These are phyloP conservation scores for Tylopilus sp. DNA, from an alignment of 1,284 basidiomycete species.

Conservation along the genomic window DNA sequence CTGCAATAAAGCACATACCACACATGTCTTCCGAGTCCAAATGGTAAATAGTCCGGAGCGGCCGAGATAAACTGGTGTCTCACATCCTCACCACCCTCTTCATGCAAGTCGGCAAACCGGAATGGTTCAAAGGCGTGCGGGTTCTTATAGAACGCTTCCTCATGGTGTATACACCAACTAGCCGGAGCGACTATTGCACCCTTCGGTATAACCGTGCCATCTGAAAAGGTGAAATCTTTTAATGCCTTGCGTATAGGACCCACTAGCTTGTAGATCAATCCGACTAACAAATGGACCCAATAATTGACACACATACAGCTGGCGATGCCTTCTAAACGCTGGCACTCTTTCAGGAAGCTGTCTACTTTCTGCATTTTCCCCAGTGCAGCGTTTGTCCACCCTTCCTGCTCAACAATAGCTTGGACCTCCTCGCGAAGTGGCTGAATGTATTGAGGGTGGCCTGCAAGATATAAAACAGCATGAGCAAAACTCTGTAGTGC, in stretches of 20 bases:
- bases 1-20: slow-evolving; percentile 17
- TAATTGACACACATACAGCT: slow-evolving; percentile 33
- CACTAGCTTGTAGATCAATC: slow-evolving; percentile 32
- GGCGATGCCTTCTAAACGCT: slow-evolving; percentile 45
- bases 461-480: slow-evolving; percentile 49
- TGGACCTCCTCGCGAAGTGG: slow-evolving; percentile 59
- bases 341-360: slow-evolving; percentile 59
- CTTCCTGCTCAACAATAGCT: slow-evolving; percentile 46
- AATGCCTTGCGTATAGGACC: slow-evolving; percentile 45
- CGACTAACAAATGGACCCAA: not conserved
- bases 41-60: slow-evolving; percentile 25
- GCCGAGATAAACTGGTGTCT: slow-evolving; percentile 33
- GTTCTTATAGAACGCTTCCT: slow-evolving; percentile 38
- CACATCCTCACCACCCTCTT: slow-evolving; percentile 18
- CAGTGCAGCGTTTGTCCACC: slow-evolving; percentile 57
- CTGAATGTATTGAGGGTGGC: slow-evolving; percentile 49
- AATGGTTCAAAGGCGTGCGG: slow-evolving; percentile 45
- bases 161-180: slow-evolving; percentile 35
- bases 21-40: slow-evolving; percentile 30
- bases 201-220: slow-evolving; percentile 53
- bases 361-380: slow-evolving; percentile 57
- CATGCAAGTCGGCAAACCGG: slow-evolving; percentile 40
- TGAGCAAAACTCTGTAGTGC: slow-evolving; percentile 43
- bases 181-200: slow-evolving; percentile 45
- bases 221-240: slow-evolving; percentile 52